A percentile compares a stretch with the other conserved stretches of the same genome.
Conservation (phyloP, 169 alveolate genomes). For the Perkinsus chesapeaki region DNA sequence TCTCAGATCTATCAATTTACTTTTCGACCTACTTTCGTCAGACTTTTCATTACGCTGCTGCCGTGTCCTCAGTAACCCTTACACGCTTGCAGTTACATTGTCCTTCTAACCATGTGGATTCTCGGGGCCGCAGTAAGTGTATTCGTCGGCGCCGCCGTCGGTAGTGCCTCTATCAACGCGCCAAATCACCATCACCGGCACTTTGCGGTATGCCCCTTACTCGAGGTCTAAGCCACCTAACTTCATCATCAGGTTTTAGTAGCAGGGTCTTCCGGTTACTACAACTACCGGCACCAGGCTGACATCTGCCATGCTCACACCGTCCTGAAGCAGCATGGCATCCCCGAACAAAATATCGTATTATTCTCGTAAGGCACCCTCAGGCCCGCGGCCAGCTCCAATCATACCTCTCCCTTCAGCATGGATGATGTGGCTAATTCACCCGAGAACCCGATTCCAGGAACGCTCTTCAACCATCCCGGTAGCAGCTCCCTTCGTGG, state of each 20-base stretch:
- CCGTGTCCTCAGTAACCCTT: too few species aligned
- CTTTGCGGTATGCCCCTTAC: too few species aligned
- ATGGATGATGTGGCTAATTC: conserved; percentile 60
- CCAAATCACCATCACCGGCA: too few species aligned
- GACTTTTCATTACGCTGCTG: too few species aligned
- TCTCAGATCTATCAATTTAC: too few species aligned
- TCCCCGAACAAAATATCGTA: conserved; percentile 54
- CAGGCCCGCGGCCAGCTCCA: background rate
- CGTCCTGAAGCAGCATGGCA: conserved; percentile 49
- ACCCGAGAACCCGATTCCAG: conserved; percentile 57
- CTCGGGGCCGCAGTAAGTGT: too few species aligned
- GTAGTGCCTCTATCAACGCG: too few species aligned
- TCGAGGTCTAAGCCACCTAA: too few species aligned
- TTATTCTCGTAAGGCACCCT: conserved; percentile 39
- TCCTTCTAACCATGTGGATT: too few species aligned
- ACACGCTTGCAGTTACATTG: too few species aligned
- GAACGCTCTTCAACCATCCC: conserved; percentile 61
- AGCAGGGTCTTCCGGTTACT: conserved; percentile 70
- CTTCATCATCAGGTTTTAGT: conserved; percentile 43
- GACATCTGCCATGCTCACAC: conserved; percentile 71
- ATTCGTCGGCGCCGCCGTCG: too few species aligned
- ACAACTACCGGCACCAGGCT: conserved; percentile 72
- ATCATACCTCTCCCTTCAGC: background rate
- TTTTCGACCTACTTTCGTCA: too few species aligned
- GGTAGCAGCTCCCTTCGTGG: background rate